Evolutionary conservation across 495 filamentous ascomycete species (phyloP), one percentile per base, ranked within the genome.

Genomic region (Haplographium delicatum): DNA sequence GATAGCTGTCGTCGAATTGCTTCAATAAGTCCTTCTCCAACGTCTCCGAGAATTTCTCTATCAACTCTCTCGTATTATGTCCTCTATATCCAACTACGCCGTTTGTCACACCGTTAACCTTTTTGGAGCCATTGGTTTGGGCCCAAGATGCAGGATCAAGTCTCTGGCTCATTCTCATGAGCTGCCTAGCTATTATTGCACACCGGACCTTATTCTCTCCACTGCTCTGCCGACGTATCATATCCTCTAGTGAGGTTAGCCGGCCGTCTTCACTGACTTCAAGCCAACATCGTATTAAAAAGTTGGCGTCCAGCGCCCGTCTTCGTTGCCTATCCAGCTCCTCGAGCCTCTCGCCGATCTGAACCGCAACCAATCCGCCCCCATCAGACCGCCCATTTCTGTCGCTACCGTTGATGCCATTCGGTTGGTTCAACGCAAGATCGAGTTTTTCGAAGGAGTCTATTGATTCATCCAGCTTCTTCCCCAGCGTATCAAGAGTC

Each of bases 1-100:
- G 79, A 63, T 96, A 96, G 68, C 88, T 95, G 51, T 91, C 86
- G 69, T 99, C 94, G 67, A 99, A 99, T 59, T 96, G 89, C 65
- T 89, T 88, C 44, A 99, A 68, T 23, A 99, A 71, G 62, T 99
- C 94, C 60, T 96, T 94, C 66, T 99, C 94, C 50, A 99, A 67
- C 0, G 83, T 88, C 67, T 99, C 94, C 0, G 88, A 90, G 67
- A 96, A 99, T 59, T 95, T 95, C 66, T 99, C 94, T 44, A 99
- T 87, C 22, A 94, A 78, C 65, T 96, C 91, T 50, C 86, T 77
- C 4, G 91, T 91, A 48, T 91, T 90, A 58, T 76, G 58, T 35
- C 67, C 62, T 55, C 66, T 61, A 61, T 62, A 35, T 63, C 72
- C 62, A 31, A 60, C 52, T 56, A 73, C 60, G 53, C 73, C 67